A percentile compares a stretch with the other conserved stretches of the same genome.
Evolutionary conservation across 495 filamentous ascomycete genomes (phyloP).

Genomic region (Daldinia loculata): DNA sequence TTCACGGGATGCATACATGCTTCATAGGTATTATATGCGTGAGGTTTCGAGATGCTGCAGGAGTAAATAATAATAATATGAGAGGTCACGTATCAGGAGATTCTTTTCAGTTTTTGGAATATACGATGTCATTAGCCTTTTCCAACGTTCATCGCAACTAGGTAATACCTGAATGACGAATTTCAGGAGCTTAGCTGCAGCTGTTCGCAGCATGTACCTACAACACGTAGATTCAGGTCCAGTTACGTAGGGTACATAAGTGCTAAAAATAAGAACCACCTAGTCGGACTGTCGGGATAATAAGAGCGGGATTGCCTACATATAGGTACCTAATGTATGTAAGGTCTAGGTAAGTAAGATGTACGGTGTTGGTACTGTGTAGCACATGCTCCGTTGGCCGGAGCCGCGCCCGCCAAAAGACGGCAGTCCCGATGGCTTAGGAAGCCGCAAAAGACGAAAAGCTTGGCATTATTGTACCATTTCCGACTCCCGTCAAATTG

Average conservation of each 20-base stretch:
- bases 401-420: constrained; percentile 30
- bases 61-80: not conserved
- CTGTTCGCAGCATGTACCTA: not conserved
- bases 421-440: constrained; percentile 16
- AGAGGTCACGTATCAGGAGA: not conserved
- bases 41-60: not conserved
- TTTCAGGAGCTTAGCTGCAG: constrained; percentile 8
- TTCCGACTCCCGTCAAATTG: constrained; percentile 12
- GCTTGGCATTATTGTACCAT: constrained; percentile 42
- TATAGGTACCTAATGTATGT: too few relatives aligned
- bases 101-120: too few relatives aligned
- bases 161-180: constrained; percentile 14
- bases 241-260: not conserved
- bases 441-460: constrained; percentile 35
- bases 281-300: not conserved
- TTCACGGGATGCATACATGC: constrained; percentile 30
- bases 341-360: not conserved
- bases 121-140: not conserved
- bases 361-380: constrained; percentile 13
- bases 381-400: constrained; percentile 23
- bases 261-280: not conserved
- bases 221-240: not conserved
- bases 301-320: not conserved
- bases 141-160: constrained; percentile 10
- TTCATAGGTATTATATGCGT: not conserved